Base-by-base conservation (phyloP, 768 basidiomycete genomes). In the Austroboletus eburneus region DNA sequence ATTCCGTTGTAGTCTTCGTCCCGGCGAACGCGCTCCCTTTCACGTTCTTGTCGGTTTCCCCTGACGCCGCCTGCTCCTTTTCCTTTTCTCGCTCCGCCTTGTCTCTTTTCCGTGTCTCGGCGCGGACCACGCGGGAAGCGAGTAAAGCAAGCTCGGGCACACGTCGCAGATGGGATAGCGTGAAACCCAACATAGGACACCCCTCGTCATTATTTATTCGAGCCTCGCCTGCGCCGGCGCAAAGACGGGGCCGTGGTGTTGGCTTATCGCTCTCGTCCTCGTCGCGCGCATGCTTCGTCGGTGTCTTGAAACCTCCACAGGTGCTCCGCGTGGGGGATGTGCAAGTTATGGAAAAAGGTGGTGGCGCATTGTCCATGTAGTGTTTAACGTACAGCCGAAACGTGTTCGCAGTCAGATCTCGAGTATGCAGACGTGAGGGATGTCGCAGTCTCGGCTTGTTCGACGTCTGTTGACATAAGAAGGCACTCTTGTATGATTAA, bases 341-440 rank as follows among this genome's bases (percentile, higher is more conserved):
- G n/a, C n/a, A n/a, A n/a, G n/a, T n/a, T n/a, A n/a, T n/a, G n/a
- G 27, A 27, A 22, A 42, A 52, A 2, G 43, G 42, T 0, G 42
- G 57, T 41, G 30, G 67, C 0, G 72, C 74, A 55, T 81, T 71
- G 55, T 86, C 80, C 83, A 91, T 85, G 63, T 80, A 90, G 54
- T 89, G 83, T 53, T 86, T 87, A 49, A 91, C 54, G 55, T 91
- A 88, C 32, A 87, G 75, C 10, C 83, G 75, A 60, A 91, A 87
- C 0, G 80, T 84, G 49, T 83, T 83, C 3, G 71, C 75, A 2
- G 79, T 89, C 22, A 91, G 77, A 46, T 89, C 84, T 17, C 72
- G 71, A 0, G 79, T 76, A 45, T 76, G 83, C 22, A 90, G 67
- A 33, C 83, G 75, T 0, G 82, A 81, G 1, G 87, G 88, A 62